These are phyloP conservation scores for Coccomyxa sp. DNA, from an alignment of 139 green algal species.

Conservation along the genomic window DNA sequence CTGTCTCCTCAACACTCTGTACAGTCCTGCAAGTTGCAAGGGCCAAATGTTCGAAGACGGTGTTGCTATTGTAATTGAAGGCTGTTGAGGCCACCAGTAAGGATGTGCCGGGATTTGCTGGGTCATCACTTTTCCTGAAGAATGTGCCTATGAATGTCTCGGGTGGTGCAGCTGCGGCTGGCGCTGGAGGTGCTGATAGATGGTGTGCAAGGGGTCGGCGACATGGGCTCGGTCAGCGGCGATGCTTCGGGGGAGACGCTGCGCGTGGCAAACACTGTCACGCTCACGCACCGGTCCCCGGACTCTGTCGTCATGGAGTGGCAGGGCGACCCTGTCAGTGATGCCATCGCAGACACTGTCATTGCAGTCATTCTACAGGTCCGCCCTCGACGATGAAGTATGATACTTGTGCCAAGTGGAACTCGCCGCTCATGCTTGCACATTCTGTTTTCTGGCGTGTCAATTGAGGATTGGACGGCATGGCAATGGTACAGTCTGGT, in stretches of 20 bases:
- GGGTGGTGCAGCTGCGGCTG: constrained; percentile 45
- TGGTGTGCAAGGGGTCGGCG: constrained; percentile 56
- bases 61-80: too few relatives aligned
- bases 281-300: constrained; percentile 16
- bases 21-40: too few relatives aligned
- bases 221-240: constrained; percentile 22
- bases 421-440: neutral
- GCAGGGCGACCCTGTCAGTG: constrained; percentile 69
- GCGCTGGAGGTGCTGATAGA: constrained; percentile 90
- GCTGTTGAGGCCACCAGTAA: too few relatives aligned
- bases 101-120: too few relatives aligned
- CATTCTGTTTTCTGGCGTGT: neutral
- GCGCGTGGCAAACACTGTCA: constrained; percentile 32
- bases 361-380: constrained; percentile 84
- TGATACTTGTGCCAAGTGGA: neutral
- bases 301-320: constrained; percentile 81
- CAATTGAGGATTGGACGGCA: neutral
- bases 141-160: too few relatives aligned
- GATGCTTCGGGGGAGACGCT: constrained; percentile 15
- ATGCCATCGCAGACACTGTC: constrained; percentile 92
- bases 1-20: neutral
- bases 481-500: constrained; percentile 20
- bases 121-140: too few relatives aligned
- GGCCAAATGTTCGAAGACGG: too few relatives aligned
- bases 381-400: neutral